Base-by-base conservation (phyloP, 148 eudicot species). In the Linanthus parryae region DNA sequence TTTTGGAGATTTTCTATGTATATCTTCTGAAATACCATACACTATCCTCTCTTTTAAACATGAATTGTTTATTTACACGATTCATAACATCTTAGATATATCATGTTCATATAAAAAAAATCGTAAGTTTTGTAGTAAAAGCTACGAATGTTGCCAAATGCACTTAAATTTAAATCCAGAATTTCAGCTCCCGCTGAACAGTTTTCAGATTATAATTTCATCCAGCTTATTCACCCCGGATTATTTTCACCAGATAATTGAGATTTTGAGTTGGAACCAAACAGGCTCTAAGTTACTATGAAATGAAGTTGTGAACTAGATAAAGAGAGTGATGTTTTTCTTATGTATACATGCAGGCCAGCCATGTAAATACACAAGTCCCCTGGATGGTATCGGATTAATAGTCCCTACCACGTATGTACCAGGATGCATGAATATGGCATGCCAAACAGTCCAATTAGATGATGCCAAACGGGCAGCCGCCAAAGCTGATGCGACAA, bases 241-340 rank as follows among this genome's bases (percentile, higher is more conserved):
- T n/a, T n/a, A n/a, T n/a, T 38, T 28, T 19, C n/a, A 2, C 29
- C 18, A 12, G 11, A 23, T 27, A 24, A 20, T 22, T 21, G 25
- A 2, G 9, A 0, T 2, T 20, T 1, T 16, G 16, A 4, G 0
- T 28, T 19, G 33, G 19, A 24, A 24, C n/a, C n/a, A n/a, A 42
- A 7, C 5, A 84, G 97, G 97, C 33, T 56, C 87, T 64, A 83
- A n/a, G n/a, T n/a, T n/a, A n/a, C n/a, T n/a, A n/a, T n/a, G n/a
- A n/a, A n/a, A n/a, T 31, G 5, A 5, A 5, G 35, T 31, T 31
- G 11, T 5, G 5, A 5, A 5, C 11, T 5, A 11, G 35, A 31
- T n/a, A n/a, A n/a, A n/a, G 35, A 11, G 35, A 31, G 11, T 31
- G 35, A 5, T 31, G 11, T 31, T 31, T 31, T 5, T n/a, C 11